Conservation (phyloP, 1,139 yeast species). For the Saccharomyces hybrid region DNA sequence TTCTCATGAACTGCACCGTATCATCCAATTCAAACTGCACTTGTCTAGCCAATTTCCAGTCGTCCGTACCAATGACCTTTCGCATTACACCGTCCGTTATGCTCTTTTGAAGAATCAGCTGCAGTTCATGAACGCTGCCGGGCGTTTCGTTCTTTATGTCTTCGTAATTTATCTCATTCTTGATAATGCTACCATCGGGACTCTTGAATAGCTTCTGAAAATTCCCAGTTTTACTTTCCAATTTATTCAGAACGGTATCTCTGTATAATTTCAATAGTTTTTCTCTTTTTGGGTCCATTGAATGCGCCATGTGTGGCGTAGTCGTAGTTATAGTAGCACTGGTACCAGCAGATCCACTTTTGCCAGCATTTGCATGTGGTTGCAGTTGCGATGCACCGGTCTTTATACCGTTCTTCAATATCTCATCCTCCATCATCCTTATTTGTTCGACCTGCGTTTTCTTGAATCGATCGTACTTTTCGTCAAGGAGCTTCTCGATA, state of each 20-base stretch:
- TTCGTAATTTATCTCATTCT: conserved; percentile 19
- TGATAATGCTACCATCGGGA: conserved; percentile 11
- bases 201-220: conserved; percentile 13
- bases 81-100: conserved; percentile 28
- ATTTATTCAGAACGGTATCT: conserved; percentile 29
- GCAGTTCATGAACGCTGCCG: conserved; percentile 28
- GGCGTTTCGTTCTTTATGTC: conserved; percentile 25
- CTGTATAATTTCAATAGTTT: conserved; percentile 26
- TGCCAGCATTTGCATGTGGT: conserved; percentile 2
- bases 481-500: conserved; percentile 16
- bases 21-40: conserved; percentile 29
- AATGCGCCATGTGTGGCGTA: neutral
- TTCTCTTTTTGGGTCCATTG: conserved; percentile 24
- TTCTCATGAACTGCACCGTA: conserved; percentile 31
- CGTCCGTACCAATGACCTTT: conserved; percentile 16
- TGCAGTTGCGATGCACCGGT: neutral
- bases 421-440: conserved; percentile 17
- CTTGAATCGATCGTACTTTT: conserved; percentile 15
- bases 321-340: conserved; percentile 1
- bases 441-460: conserved; percentile 13
- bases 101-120: conserved; percentile 26
- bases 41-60: conserved; percentile 24
- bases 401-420: conserved; percentile 6
- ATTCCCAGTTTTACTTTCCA: conserved; percentile 18
- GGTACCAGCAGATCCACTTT: conserved; percentile 4